Evolutionary conservation across 2,329 filamentous ascomycete species (phyloP), one percentile per base, ranked within the genome.

Genomic region (Emergomyces africanus): DNA sequence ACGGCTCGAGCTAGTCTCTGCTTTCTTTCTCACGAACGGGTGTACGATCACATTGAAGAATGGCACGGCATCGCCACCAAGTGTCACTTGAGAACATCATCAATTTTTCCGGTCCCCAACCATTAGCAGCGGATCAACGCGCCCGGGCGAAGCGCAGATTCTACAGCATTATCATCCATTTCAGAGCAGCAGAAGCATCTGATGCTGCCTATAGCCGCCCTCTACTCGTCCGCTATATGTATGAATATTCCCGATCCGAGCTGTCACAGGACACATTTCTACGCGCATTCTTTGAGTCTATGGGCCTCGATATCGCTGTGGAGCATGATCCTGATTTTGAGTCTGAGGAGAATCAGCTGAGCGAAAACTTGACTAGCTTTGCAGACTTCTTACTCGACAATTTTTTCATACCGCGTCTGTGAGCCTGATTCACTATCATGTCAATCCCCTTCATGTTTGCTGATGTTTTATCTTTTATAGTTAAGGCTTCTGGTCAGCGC

Each of bases 211-310:
- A 57, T 33, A 59, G n/a, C 20, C 49, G 53, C 41, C 20, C 50
- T 46, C 53, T 61, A 20, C 63, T 64, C 41, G 53, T 65, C 37
- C 64, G 63, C 25, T 59, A 61, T 54, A 63, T 59, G 53, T 64
- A 64, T 49, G 60, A 63, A 39, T 61, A 61, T 59, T 57, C 63
- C 28, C 60, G 57, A 28, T 64, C 63, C 2, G 58, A 64, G 51
- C 33, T 60, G 4, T 57, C 46, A 2, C 41, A 48, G 23, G 59
- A 58, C 20, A 60, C 44, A 4, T 59, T 62, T 48, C 44, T 62
- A 15, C 50, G 51, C 2, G 50, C 25, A 15, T 60, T 59, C 39
- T 60, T 60, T 33, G 46, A 41, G 10, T 37, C 42, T 28, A 51
- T 61, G 54, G 39, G 30, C 3, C 5, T 53, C 2, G 48, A 58